These are phyloP conservation scores for Yarrowia sp. DNA, from an alignment of 805 yeast genomes.

Conservation along the genomic window DNA sequence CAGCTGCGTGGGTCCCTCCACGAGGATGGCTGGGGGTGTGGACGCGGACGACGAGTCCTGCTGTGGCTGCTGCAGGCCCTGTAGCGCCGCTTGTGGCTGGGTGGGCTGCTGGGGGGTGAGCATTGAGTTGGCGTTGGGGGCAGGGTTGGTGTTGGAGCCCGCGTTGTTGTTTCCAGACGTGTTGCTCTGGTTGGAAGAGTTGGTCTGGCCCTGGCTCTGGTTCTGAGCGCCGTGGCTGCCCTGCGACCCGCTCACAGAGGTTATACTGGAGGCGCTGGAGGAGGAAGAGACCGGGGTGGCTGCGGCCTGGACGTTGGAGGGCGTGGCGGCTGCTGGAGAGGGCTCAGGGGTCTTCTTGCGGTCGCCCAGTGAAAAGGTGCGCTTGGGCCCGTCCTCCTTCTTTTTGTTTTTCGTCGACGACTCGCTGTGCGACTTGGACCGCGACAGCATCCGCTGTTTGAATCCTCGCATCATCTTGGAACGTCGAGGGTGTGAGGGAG, in stretches of 20 bases:
- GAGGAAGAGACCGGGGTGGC: conserved; percentile 25
- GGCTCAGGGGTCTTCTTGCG: conserved; percentile 35
- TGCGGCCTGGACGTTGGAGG: conserved; percentile 12
- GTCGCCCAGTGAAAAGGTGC: conserved; percentile 35
- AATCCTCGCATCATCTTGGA: conserved; percentile 46
- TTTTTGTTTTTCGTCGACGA: conserved; percentile 41
- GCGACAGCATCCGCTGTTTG: conserved; percentile 47
- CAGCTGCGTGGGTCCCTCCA: conserved; percentile 31
- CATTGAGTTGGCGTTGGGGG: conserved; percentile 10
- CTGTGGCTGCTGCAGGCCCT: conserved; percentile 14
- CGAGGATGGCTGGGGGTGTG: conserved; percentile 13
- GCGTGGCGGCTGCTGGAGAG: conserved; percentile 15
- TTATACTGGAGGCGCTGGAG: conserved; percentile 11
- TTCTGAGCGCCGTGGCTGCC: too few species aligned
- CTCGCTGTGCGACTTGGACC: conserved; percentile 44
- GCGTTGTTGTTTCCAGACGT: neutral
- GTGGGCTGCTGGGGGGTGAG: conserved; percentile 24
- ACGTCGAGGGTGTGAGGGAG: conserved; percentile 6
- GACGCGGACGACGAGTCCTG: neutral
- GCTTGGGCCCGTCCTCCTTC: conserved; percentile 39
- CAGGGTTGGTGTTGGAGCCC: neutral
- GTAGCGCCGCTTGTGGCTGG: conserved; percentile 1
- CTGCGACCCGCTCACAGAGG: conserved; percentile 4
- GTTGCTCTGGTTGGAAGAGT: neutral
- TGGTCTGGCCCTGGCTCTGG: neutral